phyloP scores from a whole-genome alignment of 345 rosid genomes.

The Camelina sativa region DNA sequence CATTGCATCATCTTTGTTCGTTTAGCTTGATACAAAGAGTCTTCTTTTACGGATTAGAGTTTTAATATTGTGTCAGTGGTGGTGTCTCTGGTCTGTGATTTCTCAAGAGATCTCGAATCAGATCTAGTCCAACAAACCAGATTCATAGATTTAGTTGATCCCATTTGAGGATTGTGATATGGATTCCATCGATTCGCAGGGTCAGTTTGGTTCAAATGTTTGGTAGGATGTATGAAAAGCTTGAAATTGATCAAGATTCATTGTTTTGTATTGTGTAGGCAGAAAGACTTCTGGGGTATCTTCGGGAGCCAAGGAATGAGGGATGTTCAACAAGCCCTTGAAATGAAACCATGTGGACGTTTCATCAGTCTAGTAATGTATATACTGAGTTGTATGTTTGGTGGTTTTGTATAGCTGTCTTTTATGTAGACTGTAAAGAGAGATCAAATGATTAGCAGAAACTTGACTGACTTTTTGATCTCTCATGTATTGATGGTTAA shows the following conservation, averaged over 20 bases:
- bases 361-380: conserved; percentile 49
- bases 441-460: conserved; percentile 28
- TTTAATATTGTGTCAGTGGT: neutral
- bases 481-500: conserved; percentile 40
- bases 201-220: neutral
- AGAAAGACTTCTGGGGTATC: conserved; percentile 77
- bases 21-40: neutral
- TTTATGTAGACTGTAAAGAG: conserved; percentile 44
- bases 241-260: conserved; percentile 8
- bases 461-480: conserved; percentile 35
- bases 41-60: neutral
- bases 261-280: conserved; percentile 59
- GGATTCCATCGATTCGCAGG: neutral
- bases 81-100: neutral
- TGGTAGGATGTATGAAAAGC: conserved; percentile 9
- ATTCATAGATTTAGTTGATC: neutral
- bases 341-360: conserved; percentile 21
- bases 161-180: neutral
- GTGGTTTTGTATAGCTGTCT: conserved; percentile 59
- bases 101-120: conserved; percentile 9
- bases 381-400: conserved; percentile 52
- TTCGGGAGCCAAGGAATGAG: conserved; percentile 73
- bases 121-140: neutral
- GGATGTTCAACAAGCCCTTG: conserved; percentile 62
- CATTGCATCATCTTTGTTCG: too few relatives aligned